Conservation (phyloP, 129 eudicot species). For the Helianthus tuberosus region DNA sequence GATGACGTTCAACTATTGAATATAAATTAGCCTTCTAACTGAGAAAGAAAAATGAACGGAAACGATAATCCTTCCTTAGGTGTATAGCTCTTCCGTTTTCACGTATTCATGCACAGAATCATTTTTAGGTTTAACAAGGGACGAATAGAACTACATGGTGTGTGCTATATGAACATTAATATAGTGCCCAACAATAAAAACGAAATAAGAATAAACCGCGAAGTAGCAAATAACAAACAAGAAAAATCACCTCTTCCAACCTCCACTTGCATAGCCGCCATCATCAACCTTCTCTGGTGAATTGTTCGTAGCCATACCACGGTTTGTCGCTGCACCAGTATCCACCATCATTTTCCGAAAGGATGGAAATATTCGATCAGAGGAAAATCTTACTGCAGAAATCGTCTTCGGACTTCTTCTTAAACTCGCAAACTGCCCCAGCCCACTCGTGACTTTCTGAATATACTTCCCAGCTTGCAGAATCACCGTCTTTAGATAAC, state of each 20-base stretch:
- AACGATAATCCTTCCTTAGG: neutral
- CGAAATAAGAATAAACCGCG: neutral
- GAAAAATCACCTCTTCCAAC: constrained; percentile 76
- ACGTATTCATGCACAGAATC: neutral
- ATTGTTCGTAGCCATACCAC: constrained; percentile 33
- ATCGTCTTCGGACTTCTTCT: constrained; percentile 36
- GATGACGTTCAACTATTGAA: neutral
- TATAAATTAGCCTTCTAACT: neutral
- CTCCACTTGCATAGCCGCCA: constrained; percentile 76
- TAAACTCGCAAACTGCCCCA: constrained; percentile 29
- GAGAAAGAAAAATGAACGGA: neutral
- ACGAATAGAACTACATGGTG: neutral
- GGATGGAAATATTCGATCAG: constrained; percentile 31
- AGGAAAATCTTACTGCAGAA: constrained; percentile 26
- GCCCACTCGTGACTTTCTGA: constrained; percentile 34
- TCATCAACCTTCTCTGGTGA: constrained; percentile 61
- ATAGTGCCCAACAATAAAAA: neutral
- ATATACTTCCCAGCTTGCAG: constrained; percentile 44
- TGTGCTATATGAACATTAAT: neutral
- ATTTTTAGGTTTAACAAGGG: neutral
- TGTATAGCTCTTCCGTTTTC: neutral
- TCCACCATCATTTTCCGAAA: constrained; percentile 68
- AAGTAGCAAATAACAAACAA: neutral
- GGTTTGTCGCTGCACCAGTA: constrained; percentile 40
- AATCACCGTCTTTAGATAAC: constrained; percentile 46